Evolutionary conservation across 2,329 filamentous ascomycete genomes (phyloP).

Genomic region (Phialophora chinensis): DNA sequence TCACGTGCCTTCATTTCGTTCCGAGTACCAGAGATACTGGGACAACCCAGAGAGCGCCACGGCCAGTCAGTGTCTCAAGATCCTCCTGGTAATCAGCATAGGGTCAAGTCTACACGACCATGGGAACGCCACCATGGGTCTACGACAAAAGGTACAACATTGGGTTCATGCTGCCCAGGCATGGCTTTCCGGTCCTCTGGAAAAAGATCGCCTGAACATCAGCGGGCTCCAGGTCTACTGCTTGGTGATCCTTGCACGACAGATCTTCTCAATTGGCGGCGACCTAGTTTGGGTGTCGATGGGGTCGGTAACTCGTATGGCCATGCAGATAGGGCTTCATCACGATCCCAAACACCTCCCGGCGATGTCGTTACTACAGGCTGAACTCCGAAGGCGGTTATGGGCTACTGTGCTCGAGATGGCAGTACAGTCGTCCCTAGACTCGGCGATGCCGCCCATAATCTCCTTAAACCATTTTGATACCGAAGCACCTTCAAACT

Average conservation of each 20-base stretch:
- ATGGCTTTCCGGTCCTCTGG: slow-evolving; percentile 47
- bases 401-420: slow-evolving; percentile 49
- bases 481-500: slow-evolving; percentile 46
- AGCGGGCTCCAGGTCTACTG: slow-evolving; percentile 47
- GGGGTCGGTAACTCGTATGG: slow-evolving; percentile 41
- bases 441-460: slow-evolving; percentile 43
- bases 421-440: slow-evolving; percentile 43
- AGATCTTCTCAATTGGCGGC: slow-evolving; percentile 44
- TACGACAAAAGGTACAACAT: slow-evolving; percentile 11
- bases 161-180: slow-evolving; percentile 46
- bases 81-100: slow-evolving; percentile 47
- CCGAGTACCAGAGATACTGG: slow-evolving; percentile 43
- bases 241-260: slow-evolving; percentile 45
- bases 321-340: slow-evolving; percentile 46
- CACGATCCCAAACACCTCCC: slow-evolving; percentile 42
- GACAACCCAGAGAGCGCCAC: slow-evolving; percentile 29
- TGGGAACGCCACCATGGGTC: background rate
- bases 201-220: slow-evolving; percentile 42
- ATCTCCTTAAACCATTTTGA: slow-evolving; percentile 45
- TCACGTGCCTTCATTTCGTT: slow-evolving; percentile 45
- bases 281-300: slow-evolving; percentile 46
- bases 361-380: slow-evolving; percentile 28
- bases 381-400: slow-evolving; percentile 43
- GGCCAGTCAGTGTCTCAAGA: slow-evolving; percentile 41
- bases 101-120: slow-evolving; percentile 33